Evolutionary conservation across 164 flowering plant genomes (phyloP).

Genomic region (Vitis amurensis): DNA sequence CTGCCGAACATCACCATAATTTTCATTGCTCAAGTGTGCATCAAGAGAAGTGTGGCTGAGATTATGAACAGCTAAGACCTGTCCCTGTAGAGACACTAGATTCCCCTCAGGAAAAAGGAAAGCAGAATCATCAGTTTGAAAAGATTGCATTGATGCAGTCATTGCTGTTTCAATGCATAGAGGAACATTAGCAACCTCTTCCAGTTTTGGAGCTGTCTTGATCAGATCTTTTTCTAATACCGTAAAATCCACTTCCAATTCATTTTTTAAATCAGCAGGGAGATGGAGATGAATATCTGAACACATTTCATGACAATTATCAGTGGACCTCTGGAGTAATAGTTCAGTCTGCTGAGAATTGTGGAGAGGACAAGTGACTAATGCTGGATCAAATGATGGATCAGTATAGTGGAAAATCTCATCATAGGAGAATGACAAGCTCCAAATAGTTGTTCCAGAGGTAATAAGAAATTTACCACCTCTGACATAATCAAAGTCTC

Average conservation of each 20-base stretch:
- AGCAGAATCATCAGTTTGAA: constrained; percentile 21
- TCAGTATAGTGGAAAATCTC: constrained; percentile 24
- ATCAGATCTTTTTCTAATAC: constrained; percentile 15
- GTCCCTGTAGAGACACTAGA: constrained; percentile 60
- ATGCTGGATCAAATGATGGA: constrained; percentile 10
- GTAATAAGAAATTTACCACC: constrained; percentile 34
- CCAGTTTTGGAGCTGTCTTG: constrained; percentile 16
- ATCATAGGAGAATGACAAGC: constrained; percentile 45
- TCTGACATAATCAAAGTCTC: constrained; percentile 11
- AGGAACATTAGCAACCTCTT: constrained; percentile 19
- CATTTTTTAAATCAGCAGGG: constrained; percentile 28
- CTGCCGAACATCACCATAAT: constrained; percentile 18
- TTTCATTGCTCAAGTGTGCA: constrained; percentile 16
- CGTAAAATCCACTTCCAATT: constrained; percentile 24
- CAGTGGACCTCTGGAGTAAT: constrained; percentile 13
- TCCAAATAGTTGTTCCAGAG: constrained; percentile 46
- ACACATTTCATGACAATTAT: constrained; percentile 13
- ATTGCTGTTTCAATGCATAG: constrained; percentile 14
- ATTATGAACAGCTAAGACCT: constrained; percentile 53
- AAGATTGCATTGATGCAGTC: constrained; percentile 15
- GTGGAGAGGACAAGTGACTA: constrained; percentile 12
- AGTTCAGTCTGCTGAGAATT: constrained; percentile 25
- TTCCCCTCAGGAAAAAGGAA: constrained; percentile 57
- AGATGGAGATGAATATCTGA: constrained; percentile 52
- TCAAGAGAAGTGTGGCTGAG: constrained; percentile 13